Base-by-base conservation (phyloP, 1,139 yeast species). In the Blastobotrys petasosporus region DNA sequence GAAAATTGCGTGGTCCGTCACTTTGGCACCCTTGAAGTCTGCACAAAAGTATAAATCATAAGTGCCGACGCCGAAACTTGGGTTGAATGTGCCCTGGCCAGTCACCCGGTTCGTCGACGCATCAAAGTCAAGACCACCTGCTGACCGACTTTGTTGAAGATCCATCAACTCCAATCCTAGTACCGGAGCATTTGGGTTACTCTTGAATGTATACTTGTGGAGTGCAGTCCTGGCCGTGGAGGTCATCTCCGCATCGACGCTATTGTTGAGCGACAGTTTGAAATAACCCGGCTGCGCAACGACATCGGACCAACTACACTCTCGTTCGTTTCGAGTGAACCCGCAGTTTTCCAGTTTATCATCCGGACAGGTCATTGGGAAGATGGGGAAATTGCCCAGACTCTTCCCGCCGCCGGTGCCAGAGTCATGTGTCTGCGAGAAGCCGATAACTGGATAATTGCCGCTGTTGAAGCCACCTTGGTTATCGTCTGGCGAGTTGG, bases 351-450 rank as follows among this genome's bases (percentile, higher is more conserved):
- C 28, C 23, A 42, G 34, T 10, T 43, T 30, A 13, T 43, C 33
- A 11, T 25, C 39, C 13, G 23, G 35, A 25, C 39, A 32, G 6
- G 23, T 31, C 41, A 39, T 17, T n/a, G 49, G 49, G 41, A 46
- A 32, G 1, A 46, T 28, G 4, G 49, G 49, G 32, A 39, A 46
- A 28, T 35, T 39, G 6, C 49, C 49, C 28, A 46, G 30, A 6
- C 44, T 39, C 9, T 13, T 70, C 1, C 70, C 65, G 8, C 73
- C 73, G 12, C 73, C 73, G 4, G 71, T 68, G 1, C 74, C 73
- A 29, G 67, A 61, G 42, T 67, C 72, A 49, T 69, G 73, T 66
- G 69, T 62, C 68, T 68, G 63, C 2, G 72, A 67, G 34, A 69
- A 57, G 7, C 70, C 73, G 17, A 57, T 54, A 25, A 69, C 55